phyloP scores from a whole-genome alignment of 2,329 filamentous ascomycete species.

The Calonectria crousiana region DNA sequence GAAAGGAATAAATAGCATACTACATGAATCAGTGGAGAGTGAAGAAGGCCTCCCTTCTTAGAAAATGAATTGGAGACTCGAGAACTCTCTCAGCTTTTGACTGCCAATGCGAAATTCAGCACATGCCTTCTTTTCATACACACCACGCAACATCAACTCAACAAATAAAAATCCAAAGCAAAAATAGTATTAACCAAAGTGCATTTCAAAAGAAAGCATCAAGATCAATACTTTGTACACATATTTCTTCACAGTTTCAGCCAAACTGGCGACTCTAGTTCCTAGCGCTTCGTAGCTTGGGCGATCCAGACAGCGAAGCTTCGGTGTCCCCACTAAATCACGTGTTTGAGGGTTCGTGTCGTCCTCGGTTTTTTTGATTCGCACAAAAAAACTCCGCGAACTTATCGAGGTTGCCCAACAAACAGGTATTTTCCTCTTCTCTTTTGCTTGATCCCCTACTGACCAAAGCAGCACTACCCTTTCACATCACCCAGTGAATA shows the following conservation, averaged over 20 bases:
- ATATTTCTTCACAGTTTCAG: neutral
- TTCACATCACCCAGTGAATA: conserved; percentile 49
- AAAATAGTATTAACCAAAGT: neutral
- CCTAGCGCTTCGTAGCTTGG: neutral
- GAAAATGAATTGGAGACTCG: neutral
- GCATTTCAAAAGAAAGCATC: neutral
- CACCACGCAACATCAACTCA: neutral
- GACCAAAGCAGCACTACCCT: conserved; percentile 49
- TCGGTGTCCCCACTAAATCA: neutral
- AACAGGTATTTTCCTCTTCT: conserved; percentile 51
- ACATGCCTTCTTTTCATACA: neutral
- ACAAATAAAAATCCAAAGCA: neutral
- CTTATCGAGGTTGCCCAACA: conserved; percentile 51
- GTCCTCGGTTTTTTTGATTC: conserved; percentile 28
- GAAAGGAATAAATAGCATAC: neutral
- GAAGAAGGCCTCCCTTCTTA: neutral
- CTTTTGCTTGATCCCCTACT: conserved; percentile 45
- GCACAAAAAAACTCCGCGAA: conserved; percentile 53
- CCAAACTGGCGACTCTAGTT: neutral
- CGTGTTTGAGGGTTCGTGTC: neutral
- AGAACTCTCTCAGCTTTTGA: neutral
- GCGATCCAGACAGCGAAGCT: neutral
- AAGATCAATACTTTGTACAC: neutral
- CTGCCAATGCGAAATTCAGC: neutral
- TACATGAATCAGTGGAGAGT: neutral